Percentiles rank a stretch among this genome's conserved stretches.
Conservation (phyloP, 2,329 filamentous ascomycete genomes). For the Alternaria solani region DNA sequence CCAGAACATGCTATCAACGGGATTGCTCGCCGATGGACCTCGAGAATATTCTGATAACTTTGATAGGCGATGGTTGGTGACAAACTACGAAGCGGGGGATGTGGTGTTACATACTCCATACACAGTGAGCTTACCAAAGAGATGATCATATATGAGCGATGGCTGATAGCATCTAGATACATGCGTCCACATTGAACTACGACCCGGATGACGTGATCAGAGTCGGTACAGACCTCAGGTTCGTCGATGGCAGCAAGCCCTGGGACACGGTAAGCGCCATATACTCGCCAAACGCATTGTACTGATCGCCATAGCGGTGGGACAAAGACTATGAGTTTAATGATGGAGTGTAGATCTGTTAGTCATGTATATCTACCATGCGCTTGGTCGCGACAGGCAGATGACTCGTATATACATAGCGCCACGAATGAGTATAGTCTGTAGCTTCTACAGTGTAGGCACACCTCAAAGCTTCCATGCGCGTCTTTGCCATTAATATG, state of each 20-base stretch:
- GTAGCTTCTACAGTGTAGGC: neutral
- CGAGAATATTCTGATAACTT: conserved; percentile 55
- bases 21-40: conserved; percentile 62
- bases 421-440: neutral
- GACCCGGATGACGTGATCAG: conserved; percentile 62
- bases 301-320: conserved; percentile 36
- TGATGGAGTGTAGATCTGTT: conserved; percentile 30
- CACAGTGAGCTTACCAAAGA: conserved; percentile 21
- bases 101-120: conserved; percentile 52
- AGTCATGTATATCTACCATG: neutral
- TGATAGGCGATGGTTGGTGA: conserved; percentile 60
- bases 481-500: conserved; percentile 24
- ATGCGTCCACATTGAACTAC: conserved; percentile 65
- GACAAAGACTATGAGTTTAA: conserved; percentile 44
- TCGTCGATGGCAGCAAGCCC: conserved; percentile 61
- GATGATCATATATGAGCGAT: too few relatives aligned
- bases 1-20: conserved; percentile 66
- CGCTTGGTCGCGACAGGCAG: neutral
- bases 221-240: conserved; percentile 65
- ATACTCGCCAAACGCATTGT: neutral
- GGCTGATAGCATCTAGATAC: conserved; percentile 55
- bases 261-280: conserved; percentile 57
- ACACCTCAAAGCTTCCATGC: neutral
- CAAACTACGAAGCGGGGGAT: conserved; percentile 63
- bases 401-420: neutral